A percentile compares a stretch with the other conserved stretches of the same genome.
These are phyloP conservation scores for Phlyctochytrium bullatum DNA, from an alignment of 192 early-diverging fungal species.

Conservation along the genomic window DNA sequence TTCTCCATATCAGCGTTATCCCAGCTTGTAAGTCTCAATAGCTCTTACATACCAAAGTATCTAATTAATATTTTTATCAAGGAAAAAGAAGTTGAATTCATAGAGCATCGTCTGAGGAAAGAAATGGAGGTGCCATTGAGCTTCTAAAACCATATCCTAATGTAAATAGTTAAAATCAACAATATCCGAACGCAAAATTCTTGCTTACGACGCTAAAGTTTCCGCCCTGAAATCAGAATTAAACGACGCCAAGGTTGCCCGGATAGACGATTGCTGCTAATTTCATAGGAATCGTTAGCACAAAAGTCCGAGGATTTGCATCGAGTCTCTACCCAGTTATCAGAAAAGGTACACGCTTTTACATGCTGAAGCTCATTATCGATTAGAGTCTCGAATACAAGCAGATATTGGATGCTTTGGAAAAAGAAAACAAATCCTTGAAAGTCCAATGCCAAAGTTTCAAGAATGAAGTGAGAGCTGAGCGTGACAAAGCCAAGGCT, in stretches of 20 bases:
- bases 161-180: slow-evolving; percentile 16
- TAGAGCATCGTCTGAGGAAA: slow-evolving; percentile 24
- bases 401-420: too few species aligned
- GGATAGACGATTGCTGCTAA: too few species aligned
- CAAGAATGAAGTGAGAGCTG: too few species aligned
- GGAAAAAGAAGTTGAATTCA: slow-evolving; percentile 24
- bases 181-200: slow-evolving; percentile 24
- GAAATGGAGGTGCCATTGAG: slow-evolving; percentile 15
- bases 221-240: slow-evolving; percentile 15
- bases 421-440: too few species aligned
- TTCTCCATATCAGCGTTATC: slow-evolving; percentile 13
- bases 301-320: not conserved
- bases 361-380: too few species aligned
- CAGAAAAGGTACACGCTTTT: not conserved
- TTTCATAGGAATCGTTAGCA: not conserved
- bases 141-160: not conserved
- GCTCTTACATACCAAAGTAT: not conserved
- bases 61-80: not conserved
- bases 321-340: not conserved
- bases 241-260: slow-evolving; percentile 7
- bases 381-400: too few species aligned
- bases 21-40: slow-evolving; percentile 2
- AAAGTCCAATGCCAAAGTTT: too few species aligned
- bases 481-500: too few species aligned
- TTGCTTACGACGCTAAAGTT: slow-evolving; percentile 18